phyloP scores from a whole-genome alignment of 1,284 basidiomycete species.

The Cystobasidium pallidum region DNA sequence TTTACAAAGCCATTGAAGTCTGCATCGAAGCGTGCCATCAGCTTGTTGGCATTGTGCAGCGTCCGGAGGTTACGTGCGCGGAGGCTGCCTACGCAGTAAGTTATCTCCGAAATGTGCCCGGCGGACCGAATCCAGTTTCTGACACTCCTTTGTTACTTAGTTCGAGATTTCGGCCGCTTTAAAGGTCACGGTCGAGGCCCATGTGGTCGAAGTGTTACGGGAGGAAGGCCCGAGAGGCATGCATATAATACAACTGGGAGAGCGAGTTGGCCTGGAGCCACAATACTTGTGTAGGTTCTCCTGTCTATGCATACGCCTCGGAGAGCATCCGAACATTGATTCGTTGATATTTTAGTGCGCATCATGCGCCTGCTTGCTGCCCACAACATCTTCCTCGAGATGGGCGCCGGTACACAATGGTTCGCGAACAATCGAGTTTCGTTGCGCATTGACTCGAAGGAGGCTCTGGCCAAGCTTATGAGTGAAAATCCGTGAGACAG shows the following conservation, averaged over 20 bases:
- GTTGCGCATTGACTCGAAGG: conserved; percentile 37
- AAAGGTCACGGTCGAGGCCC: conserved; percentile 38
- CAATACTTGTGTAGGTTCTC: conserved; percentile 27
- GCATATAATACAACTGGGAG: conserved; percentile 35
- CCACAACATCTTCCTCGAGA: conserved; percentile 43
- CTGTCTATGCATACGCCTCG: neutral
- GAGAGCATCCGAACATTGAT: neutral
- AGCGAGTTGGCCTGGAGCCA: conserved; percentile 40
- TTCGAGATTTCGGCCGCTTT: conserved; percentile 40
- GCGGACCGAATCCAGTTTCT: no score
- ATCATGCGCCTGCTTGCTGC: conserved; percentile 40
- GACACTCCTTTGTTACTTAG: neutral
- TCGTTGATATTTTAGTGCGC: conserved; percentile 2
- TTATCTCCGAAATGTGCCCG: neutral
- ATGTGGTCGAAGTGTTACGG: conserved; percentile 39
- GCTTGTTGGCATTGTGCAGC: conserved; percentile 40
- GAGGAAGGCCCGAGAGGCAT: conserved; percentile 41
- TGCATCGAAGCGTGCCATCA: conserved; percentile 44
- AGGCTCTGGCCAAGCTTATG: conserved; percentile 28
- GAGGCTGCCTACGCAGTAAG: conserved; percentile 41
- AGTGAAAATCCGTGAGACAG: conserved; percentile 29
- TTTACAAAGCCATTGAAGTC: conserved; percentile 43
- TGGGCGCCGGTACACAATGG: conserved; percentile 40
- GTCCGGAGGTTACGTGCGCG: conserved; percentile 36
- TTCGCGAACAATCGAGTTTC: conserved; percentile 44